Percentiles rank a stretch among this genome's conserved stretches.
phyloP scores from a whole-genome alignment of 1,284 basidiomycete species.

The Clitocybe nebularis region DNA sequence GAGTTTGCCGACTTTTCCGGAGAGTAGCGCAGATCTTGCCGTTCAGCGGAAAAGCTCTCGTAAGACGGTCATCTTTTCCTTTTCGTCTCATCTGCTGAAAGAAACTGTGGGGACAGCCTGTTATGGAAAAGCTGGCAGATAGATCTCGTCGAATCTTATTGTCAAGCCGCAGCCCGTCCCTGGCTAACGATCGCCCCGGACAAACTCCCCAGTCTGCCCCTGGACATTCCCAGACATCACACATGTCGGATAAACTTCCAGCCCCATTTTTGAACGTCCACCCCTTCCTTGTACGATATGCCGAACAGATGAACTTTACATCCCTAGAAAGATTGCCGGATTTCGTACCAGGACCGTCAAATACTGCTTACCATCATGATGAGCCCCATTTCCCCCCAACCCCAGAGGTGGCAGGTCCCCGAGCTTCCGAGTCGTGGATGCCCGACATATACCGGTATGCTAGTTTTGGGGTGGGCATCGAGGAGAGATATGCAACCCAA shows the following conservation, averaged over 20 bases:
- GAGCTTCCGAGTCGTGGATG: constrained; percentile 28
- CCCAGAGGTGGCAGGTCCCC: constrained; percentile 1
- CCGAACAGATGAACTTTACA: constrained; percentile 26
- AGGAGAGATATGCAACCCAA: constrained; percentile 31
- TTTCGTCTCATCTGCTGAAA: constrained; percentile 4
- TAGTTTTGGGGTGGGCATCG: constrained; percentile 33
- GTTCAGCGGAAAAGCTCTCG: constrained; percentile 48
- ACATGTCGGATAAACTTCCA: constrained; percentile 19
- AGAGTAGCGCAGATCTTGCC: constrained; percentile 43
- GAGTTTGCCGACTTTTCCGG: constrained; percentile 41
- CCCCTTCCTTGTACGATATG: constrained; percentile 26
- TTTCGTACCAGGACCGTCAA: constrained; percentile 1
- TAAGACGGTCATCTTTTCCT: constrained; percentile 21
- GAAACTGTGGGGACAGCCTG: constrained; percentile 33
- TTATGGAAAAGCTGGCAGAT: constrained; percentile 46
- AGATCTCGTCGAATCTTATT: constrained; percentile 37
- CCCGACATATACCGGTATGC: constrained; percentile 43
- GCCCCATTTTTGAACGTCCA: constrained; percentile 31
- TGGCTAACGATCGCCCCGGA: constrained; percentile 10
- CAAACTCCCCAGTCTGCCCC: constrained; percentile 3
- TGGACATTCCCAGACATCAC: constrained; percentile 12
- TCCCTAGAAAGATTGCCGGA: constrained; percentile 4
- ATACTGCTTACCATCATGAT: constrained; percentile 3
- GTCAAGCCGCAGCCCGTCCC: constrained; percentile 27
- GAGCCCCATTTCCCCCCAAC: constrained; percentile 1